These are phyloP conservation scores for Kuraishia piskuri DNA, from an alignment of 805 yeast genomes.

Conservation along the genomic window DNA sequence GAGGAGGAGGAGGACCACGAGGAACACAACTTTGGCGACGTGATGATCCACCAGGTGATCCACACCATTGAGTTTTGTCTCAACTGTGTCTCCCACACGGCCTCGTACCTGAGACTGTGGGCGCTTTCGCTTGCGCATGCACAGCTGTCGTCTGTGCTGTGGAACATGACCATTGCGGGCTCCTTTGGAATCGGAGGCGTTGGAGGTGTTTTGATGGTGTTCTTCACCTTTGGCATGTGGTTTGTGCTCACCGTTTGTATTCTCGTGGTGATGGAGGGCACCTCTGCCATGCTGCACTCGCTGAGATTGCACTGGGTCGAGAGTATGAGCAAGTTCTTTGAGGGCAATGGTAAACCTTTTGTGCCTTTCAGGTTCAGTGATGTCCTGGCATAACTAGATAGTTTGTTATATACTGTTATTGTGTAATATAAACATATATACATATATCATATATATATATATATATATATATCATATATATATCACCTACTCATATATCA, in stretches of 20 bases:
- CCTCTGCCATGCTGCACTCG: conserved; percentile 77
- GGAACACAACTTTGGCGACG: conserved; percentile 48
- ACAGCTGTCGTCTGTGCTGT: conserved; percentile 65
- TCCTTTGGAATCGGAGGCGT: conserved; percentile 50
- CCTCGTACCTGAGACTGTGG: conserved; percentile 72
- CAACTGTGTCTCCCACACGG: conserved; percentile 74
- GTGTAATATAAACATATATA: neutral
- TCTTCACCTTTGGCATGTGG: conserved; percentile 66
- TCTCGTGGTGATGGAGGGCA: conserved; percentile 73
- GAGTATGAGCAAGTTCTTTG: conserved; percentile 72
- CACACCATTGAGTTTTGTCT: conserved; percentile 76
- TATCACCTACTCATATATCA: neutral
- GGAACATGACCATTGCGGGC: conserved; percentile 67
- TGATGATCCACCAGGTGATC: conserved; percentile 71
- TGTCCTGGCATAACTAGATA: conserved; percentile 10
- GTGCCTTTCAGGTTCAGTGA: conserved; percentile 49
- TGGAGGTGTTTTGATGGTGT: conserved; percentile 48
- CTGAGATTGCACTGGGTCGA: conserved; percentile 78
- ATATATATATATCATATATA: too few species aligned
- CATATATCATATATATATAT: neutral
- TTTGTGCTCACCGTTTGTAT: conserved; percentile 61
- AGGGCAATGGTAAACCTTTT: conserved; percentile 66
- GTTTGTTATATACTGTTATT: neutral
- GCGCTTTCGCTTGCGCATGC: conserved; percentile 75
- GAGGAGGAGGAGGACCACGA: conserved; percentile 29